Base-by-base conservation (phyloP, 2,329 filamentous ascomycete genomes). In the Colletotrichum nymphaeae region DNA sequence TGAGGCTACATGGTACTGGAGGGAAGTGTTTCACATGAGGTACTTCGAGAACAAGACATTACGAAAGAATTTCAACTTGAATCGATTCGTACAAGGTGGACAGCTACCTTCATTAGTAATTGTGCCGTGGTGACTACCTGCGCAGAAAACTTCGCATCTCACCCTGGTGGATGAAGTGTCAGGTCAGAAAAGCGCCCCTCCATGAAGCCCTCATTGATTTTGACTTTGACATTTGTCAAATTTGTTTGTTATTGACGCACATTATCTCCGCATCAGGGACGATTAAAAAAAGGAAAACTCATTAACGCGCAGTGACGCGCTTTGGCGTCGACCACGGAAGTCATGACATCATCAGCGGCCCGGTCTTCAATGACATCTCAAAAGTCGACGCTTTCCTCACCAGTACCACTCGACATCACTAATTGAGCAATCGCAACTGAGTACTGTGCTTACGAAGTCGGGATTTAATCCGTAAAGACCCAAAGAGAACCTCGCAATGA, bases 301-400 rank as follows among this genome's bases (percentile, higher is more conserved):
- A 3, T 26, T 22, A 16, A 55, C 52, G 52, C 52, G 52, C 24
- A 16, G 52, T 55, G 52, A 55, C 52, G 52, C 52, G 52, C 52
- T 55, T 55, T 55, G 52, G 52, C 52, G 16, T 30, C 55, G 2
- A 2, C 28, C 14, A 1, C 55, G 26, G 0, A 11, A 32, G 26
- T 30, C 55, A 57, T 57, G 55, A 35, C 55, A 57, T 57, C 55
- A 57, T 57, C 26, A n/a, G n/a, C n/a, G n/a, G n/a, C n/a, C n/a
- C n/a, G 5, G 55, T 5, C 26, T 16, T 32, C 5, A 16, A 57
- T 9, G 11, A 5, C 52, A 11, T 16, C 12, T 26, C 9, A 24
- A 14, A 55, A 55, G 7, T 26, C 22, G 52, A 26, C 14, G 9
- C 6, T 1, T 1, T 55, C 14, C 52, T 26, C 4, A 26, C 22